phyloP scores from a whole-genome alignment of 1,284 basidiomycete species.

The Agroathelia rolfsii region DNA sequence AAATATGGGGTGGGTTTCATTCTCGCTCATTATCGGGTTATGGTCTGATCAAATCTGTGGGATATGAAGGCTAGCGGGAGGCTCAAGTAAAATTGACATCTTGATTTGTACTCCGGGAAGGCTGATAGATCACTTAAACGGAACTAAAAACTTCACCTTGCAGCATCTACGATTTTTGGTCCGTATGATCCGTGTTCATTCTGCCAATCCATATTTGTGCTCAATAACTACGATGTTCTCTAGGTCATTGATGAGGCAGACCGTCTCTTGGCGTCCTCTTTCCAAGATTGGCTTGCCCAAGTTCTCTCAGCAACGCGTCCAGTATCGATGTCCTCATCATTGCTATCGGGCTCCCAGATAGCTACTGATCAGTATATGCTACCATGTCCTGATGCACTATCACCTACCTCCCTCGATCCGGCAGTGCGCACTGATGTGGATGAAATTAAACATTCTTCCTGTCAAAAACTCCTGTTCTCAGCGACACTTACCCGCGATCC shows the following conservation, averaged over 20 bases:
- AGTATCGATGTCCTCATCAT: constrained; percentile 17
- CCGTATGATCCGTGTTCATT: constrained; percentile 10
- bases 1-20: constrained; percentile 30
- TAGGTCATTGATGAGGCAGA: constrained; percentile 98
- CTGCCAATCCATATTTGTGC: constrained; percentile 6
- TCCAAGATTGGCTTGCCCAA: constrained; percentile 88
- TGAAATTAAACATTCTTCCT: constrained; percentile 53
- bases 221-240: not conserved
- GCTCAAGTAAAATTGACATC: constrained; percentile 86
- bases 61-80: no score
- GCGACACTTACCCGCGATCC: constrained; percentile 95
- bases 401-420: constrained; percentile 43
- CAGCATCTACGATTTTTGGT: constrained; percentile 92
- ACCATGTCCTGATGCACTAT: constrained; percentile 40
- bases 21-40: not conserved
- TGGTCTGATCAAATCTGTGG: not conserved
- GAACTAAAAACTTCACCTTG: constrained; percentile 83
- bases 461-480: constrained; percentile 95
- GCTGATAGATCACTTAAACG: constrained; percentile 86
- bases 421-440: constrained; percentile 36
- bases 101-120: constrained; percentile 94
- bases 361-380: constrained; percentile 5
- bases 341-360: constrained; percentile 1
- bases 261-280: constrained; percentile 86
- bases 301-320: constrained; percentile 67